Evolutionary conservation across 495 filamentous ascomycete genomes (phyloP), one percentile per base, ranked within the genome.

Genomic region (Xylona heveae): DNA sequence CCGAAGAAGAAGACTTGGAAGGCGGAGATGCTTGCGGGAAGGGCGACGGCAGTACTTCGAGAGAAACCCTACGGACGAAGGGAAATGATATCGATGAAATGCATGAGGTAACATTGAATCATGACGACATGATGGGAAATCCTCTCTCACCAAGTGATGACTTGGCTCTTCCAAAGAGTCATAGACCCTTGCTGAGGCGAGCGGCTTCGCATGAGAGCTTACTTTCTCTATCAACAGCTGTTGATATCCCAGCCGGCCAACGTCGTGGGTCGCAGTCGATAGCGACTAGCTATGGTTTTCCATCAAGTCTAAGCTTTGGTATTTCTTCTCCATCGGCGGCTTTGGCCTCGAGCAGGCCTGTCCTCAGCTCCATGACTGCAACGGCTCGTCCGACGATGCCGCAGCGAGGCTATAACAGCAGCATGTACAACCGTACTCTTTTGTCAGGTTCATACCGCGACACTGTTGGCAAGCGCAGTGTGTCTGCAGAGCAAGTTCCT

Each of bases 161-260:
- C 45, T 18, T 35, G 45, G 18, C 46, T 51, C 10, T 43, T 44
- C 29, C 41, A 42, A 14, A n/a, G n/a, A n/a, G n/a, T n/a, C n/a
- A n/a, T n/a, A n/a, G n/a, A 15, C 15, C 33, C 13, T 13, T 25
- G 31, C 12, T 52, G 9, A 58, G 61, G 33, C 46, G 48, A 40
- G 49, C 54, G 2, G 34, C 49, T 3, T 66, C 61, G 0, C 61
- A 64, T 31, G 62, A 68, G 28, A 63, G 59, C 38, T 42, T 68
- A 0, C 46, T 68, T 24, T 64, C 63, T 0, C 54, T 60, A 9
- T 52, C 18, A 4, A 6, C 4, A 33, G 25, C 14, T 13, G 19
- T 4, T 7, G 12, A 19, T 20, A 24, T 14, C 12, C 19, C 18
- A 12, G 18, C 15, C 30, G 5, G n/a, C 18, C 15, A 19, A 20